Evolutionary conservation across 441 rosid genomes (phyloP).

Genomic region (Flueggea neowawraea): DNA sequence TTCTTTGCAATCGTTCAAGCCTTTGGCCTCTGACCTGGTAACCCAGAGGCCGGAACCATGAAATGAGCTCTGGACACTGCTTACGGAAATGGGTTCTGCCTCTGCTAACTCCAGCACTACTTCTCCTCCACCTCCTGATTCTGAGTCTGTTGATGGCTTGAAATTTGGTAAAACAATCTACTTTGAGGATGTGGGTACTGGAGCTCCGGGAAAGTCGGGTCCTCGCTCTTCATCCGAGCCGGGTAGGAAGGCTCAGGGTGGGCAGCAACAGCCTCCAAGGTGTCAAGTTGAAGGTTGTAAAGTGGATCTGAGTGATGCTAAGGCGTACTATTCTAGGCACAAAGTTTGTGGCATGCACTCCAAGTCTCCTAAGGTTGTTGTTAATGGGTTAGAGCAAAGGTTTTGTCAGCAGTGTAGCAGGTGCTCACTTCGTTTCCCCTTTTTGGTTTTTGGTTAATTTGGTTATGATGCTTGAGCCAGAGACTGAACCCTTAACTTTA

Average conservation of each 20-base stretch:
- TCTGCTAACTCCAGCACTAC: constrained; percentile 28
- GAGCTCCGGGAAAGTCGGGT: constrained; percentile 28
- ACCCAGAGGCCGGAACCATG: not conserved
- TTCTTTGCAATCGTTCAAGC: not conserved
- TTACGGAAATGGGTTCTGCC: constrained; percentile 47
- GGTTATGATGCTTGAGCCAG: not conserved
- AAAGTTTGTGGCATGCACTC: constrained; percentile 90
- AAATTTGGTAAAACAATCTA: constrained; percentile 78
- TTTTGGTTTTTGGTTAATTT: not conserved
- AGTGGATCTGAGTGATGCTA: constrained; percentile 90
- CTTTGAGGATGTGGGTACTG: constrained; percentile 51
- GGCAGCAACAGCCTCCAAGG: constrained; percentile 64
- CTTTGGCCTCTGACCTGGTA: not conserved
- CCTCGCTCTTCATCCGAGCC: constrained; percentile 25
- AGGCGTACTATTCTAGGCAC: constrained; percentile 88
- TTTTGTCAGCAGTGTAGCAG: constrained; percentile 99
- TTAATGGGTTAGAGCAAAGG: constrained; percentile 83
- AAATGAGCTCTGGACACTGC: constrained; percentile 25
- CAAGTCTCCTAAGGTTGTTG: constrained; percentile 75
- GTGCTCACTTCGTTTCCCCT: constrained; percentile 23
- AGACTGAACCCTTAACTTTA: not conserved
- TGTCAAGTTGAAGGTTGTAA: constrained; percentile 95
- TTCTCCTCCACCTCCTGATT: constrained; percentile 32
- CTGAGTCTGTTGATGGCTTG: constrained; percentile 48
- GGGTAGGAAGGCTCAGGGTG: constrained; percentile 42